These are phyloP conservation scores for Coelastrella sp. DNA, from an alignment of 139 green algal species.

Conservation along the genomic window DNA sequence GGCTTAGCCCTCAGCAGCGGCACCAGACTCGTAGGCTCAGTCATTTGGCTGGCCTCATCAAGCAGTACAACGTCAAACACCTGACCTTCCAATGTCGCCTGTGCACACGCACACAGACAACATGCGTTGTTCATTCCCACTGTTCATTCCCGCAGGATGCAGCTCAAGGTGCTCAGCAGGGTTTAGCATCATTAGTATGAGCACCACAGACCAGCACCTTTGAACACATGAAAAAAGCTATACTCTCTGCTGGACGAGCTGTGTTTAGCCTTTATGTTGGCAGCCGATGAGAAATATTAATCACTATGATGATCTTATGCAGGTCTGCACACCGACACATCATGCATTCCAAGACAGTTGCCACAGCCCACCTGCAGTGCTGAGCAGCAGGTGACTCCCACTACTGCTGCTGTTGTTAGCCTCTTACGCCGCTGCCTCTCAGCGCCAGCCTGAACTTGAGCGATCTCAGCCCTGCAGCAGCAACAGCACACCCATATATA, in stretches of 20 bases:
- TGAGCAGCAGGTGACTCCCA: conserved; percentile 87
- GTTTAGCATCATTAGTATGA: too few species aligned
- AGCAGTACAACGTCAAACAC: conserved; percentile 87
- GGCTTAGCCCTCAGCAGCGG: conserved; percentile 16
- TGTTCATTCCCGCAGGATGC: neutral
- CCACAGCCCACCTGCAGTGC: conserved; percentile 52
- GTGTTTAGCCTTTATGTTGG: too few species aligned
- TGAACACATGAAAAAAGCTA: too few species aligned
- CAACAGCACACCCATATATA: neutral
- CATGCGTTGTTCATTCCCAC: neutral
- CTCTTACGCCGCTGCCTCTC: conserved; percentile 68
- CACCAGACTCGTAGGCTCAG: conserved; percentile 83
- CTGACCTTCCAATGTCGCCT: conserved; percentile 41
- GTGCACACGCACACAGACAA: neutral
- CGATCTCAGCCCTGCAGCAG: conserved; percentile 37
- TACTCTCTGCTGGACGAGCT: too few species aligned
- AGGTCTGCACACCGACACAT: too few species aligned
- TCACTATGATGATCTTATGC: too few species aligned
- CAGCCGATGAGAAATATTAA: too few species aligned
- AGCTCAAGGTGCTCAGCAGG: neutral
- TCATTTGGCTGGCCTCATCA: conserved; percentile 90
- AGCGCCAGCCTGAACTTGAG: conserved; percentile 64
- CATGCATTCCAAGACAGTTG: too few species aligned
- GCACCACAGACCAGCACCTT: too few species aligned
- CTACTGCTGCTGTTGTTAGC: conserved; percentile 74